Percentiles rank a stretch among this genome's conserved stretches.
Evolutionary conservation across 768 basidiomycete species (phyloP).

Genomic region (Boletellus ananas): DNA sequence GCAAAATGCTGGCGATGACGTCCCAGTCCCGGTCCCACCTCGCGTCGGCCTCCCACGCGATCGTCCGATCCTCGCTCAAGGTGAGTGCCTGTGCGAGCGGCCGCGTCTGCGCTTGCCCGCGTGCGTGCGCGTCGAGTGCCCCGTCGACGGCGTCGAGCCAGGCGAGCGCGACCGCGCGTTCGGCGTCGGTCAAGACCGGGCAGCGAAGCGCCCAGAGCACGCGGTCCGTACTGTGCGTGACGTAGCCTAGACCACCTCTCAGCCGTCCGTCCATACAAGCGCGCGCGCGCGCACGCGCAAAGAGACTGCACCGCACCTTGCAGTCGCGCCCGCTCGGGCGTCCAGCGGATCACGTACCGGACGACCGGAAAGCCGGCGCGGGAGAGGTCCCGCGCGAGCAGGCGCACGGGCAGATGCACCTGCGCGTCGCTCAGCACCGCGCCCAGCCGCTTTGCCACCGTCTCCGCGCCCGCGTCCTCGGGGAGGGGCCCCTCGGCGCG

Average conservation of each 20-base stretch:
- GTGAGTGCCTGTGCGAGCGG: slow-evolving; percentile 43
- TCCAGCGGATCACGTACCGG: slow-evolving; percentile 68
- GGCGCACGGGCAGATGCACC: slow-evolving; percentile 63
- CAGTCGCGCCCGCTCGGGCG: slow-evolving; percentile 54
- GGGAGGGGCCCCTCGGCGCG: slow-evolving; percentile 26
- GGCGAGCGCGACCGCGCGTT: slow-evolving; percentile 45
- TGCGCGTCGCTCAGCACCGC: slow-evolving; percentile 58
- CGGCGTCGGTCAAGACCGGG: slow-evolving; percentile 43
- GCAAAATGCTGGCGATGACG: slow-evolving; percentile 28
- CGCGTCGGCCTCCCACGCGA: slow-evolving; percentile 53
- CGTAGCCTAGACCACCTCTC: slow-evolving; percentile 50
- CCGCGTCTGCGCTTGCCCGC: slow-evolving; percentile 26
- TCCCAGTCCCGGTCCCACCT: slow-evolving; percentile 51
- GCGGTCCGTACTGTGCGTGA: slow-evolving; percentile 69
- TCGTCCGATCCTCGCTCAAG: slow-evolving; percentile 46
- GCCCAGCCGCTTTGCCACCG: slow-evolving; percentile 48
- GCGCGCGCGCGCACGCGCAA: too few relatives aligned
- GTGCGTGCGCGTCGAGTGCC: slow-evolving; percentile 42
- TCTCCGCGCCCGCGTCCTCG: slow-evolving; percentile 39
- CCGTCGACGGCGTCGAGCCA: slow-evolving; percentile 54
- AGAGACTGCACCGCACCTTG: slow-evolving; percentile 48
- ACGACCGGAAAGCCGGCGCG: slow-evolving; percentile 57
- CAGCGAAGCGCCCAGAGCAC: slow-evolving; percentile 57
- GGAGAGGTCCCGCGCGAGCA: slow-evolving; percentile 59
- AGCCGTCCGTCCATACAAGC: too few relatives aligned